A percentile compares a stretch with the other conserved stretches of the same genome.
Evolutionary conservation across 805 yeast species (phyloP).

Genomic region (Yarrowia keelungensis): DNA sequence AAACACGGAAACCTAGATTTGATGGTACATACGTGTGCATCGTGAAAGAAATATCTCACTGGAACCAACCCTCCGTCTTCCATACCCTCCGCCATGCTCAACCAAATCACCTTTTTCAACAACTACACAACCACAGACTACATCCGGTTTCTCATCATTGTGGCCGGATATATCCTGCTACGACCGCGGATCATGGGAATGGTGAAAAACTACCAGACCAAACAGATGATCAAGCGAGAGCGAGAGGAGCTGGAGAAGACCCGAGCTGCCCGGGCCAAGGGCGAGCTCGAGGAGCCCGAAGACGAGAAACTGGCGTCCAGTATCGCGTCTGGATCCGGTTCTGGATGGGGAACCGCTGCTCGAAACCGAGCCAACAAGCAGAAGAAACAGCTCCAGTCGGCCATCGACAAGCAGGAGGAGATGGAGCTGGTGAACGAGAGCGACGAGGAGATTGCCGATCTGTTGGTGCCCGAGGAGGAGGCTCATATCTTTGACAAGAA

Average conservation of each 20-base stretch:
- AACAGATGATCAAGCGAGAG: slow-evolving; percentile 38
- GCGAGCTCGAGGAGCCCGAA: slow-evolving; percentile 15
- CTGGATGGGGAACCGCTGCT: slow-evolving; percentile 38
- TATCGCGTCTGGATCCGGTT: slow-evolving; percentile 63
- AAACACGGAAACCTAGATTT: slow-evolving; percentile 13
- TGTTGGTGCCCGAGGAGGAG: slow-evolving; percentile 27
- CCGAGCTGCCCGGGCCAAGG: slow-evolving; percentile 6
- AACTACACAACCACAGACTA: slow-evolving; percentile 36
- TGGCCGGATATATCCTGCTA: slow-evolving; percentile 35
- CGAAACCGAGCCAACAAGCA: slow-evolving; percentile 31
- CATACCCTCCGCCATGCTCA: slow-evolving; percentile 20
- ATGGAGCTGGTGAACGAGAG: slow-evolving; percentile 8
- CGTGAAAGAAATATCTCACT: slow-evolving; percentile 18
- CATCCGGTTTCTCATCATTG: slow-evolving; percentile 39
- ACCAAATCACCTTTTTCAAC: slow-evolving; percentile 35
- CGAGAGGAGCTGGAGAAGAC: slow-evolving; percentile 19
- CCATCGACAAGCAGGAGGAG: slow-evolving; percentile 20
- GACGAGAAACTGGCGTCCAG: slow-evolving; percentile 63
- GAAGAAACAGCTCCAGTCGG: slow-evolving; percentile 22
- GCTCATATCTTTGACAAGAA: slow-evolving; percentile 26
- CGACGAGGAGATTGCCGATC: slow-evolving; percentile 37
- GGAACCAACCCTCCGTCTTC: too few relatives aligned
- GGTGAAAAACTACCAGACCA: slow-evolving; percentile 37
- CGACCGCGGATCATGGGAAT: slow-evolving; percentile 37
- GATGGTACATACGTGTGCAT: neutral